A percentile compares a stretch with the other conserved stretches of the same genome.
Evolutionary conservation across 2,329 filamentous ascomycete genomes (phyloP).

Genomic region (Neodidymelliopsis sp.): DNA sequence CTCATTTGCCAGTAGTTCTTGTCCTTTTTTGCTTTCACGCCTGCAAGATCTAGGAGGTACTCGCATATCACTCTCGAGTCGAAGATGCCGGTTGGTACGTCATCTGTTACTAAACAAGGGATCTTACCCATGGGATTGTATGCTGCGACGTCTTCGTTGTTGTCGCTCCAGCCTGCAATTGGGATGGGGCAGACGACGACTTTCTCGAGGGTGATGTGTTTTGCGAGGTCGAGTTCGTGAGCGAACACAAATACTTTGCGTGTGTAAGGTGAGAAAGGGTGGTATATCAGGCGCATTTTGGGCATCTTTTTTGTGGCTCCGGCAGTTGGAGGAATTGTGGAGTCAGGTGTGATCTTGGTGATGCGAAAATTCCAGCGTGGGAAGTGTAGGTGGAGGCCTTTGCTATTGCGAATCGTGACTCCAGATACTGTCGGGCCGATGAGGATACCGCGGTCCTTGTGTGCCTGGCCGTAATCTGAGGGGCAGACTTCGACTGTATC

Average conservation of each 20-base stretch:
- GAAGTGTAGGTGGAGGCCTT: conserved; percentile 46
- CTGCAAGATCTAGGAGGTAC: conserved; percentile 28
- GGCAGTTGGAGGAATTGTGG: neutral
- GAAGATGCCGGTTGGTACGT: conserved; percentile 37
- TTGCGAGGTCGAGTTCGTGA: conserved; percentile 33
- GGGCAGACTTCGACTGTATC: conserved; percentile 57
- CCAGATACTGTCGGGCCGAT: conserved; percentile 39
- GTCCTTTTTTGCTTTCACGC: conserved; percentile 20
- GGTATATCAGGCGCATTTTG: conserved; percentile 43
- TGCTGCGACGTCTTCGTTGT: conserved; percentile 34
- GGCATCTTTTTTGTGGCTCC: conserved; percentile 13
- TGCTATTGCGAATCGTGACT: conserved; percentile 37
- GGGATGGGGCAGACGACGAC: conserved; percentile 40
- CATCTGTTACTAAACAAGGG: conserved; percentile 34
- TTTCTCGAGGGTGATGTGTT: conserved; percentile 37
- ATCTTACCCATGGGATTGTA: conserved; percentile 45
- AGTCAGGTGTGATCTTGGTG: conserved; percentile 9
- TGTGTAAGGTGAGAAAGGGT: conserved; percentile 35
- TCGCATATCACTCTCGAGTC: conserved; percentile 42
- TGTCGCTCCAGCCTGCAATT: conserved; percentile 41
- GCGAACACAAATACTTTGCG: conserved; percentile 43
- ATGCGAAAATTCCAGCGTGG: conserved; percentile 50
- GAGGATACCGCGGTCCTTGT: conserved; percentile 38
- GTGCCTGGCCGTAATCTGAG: conserved; percentile 42
- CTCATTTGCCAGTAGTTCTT: conserved; percentile 29